Percentiles rank a stretch among this genome's conserved stretches.
phyloP scores from a whole-genome alignment of 208 protist genomes.

The Eutreptiella sp. region DNA sequence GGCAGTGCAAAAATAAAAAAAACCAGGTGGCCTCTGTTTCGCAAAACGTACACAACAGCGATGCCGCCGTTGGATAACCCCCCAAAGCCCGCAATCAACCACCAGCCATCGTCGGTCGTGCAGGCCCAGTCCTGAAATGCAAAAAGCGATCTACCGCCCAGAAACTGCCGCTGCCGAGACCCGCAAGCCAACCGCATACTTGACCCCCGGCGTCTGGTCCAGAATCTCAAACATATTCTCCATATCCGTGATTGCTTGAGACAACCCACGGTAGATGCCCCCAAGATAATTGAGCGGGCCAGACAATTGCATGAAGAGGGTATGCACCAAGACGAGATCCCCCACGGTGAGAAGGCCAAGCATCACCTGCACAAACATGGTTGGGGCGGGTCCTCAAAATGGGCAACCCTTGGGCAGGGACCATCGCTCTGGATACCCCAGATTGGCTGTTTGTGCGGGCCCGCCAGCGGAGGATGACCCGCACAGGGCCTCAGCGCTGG shows the following conservation, averaged over 20 bases:
- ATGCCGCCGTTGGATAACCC: background rate
- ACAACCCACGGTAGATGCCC: conserved; percentile 85
- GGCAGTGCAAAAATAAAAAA: too few species aligned
- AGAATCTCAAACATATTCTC: conserved; percentile 76
- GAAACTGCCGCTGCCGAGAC: conserved; percentile 48
- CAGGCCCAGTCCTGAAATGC: too few species aligned
- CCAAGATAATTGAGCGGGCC: conserved; percentile 93
- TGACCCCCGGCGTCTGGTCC: background rate
- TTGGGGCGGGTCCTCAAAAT: background rate
- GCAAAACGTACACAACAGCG: background rate
- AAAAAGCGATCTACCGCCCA: background rate
- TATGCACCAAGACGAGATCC: conserved; percentile 85
- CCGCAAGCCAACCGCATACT: too few species aligned
- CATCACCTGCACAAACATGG: conserved; percentile 62
- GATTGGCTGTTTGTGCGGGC: too few species aligned
- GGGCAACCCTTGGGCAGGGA: background rate
- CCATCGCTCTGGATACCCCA: too few species aligned
- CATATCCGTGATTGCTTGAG: conserved; percentile 86
- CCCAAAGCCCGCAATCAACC: too few species aligned
- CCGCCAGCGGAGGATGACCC: too few species aligned
- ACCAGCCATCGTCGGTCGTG: too few species aligned
- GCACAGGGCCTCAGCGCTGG: too few species aligned
- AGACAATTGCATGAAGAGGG: conserved; percentile 87
- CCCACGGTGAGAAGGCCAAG: conserved; percentile 78
- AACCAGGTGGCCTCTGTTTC: background rate